Evolutionary conservation across 2,329 filamentous ascomycete species (phyloP), one percentile per base, ranked within the genome.

Genomic region (Talaromyces sp.): DNA sequence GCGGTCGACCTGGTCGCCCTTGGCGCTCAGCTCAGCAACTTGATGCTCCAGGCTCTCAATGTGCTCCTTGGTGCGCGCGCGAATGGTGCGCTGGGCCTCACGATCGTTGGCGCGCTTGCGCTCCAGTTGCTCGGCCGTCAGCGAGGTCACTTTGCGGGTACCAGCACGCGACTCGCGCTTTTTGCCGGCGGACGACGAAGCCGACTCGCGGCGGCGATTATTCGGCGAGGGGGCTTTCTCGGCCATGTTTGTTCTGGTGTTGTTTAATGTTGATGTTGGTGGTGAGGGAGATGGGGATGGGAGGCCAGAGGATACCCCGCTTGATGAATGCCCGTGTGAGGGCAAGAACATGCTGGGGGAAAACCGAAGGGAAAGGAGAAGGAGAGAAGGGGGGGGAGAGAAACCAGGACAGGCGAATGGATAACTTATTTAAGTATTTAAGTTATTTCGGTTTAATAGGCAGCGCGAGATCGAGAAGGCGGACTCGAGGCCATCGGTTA

Each of bases 81-180:
- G 81, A 65, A 85, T 86, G 56, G 83, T 83, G 65, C 83, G 78
- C 69, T 86, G 84, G 59, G 84, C 83, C 71, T 86, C 84, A 64
- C 84, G 78, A 70, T 86, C 84, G 70, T 86, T 86, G 64, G 84
- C 84, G 63, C 84, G 78, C 70, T 86, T 86, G 57, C 84, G 76
- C 67, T 86, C 84, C 56, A 86, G 75, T 68, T 86, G 84, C 62
- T 84, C 83, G 34, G 82, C 79, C 16, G 83, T 84, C 60, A 86
- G 75, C 9, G 82, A 83, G 42, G 81, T 82, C 50, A 86, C 84
- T 69, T 82, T 85, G 62, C 84, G 80, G 52, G 82, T 83, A 10
- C 83, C 83, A 40, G 82, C 82, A 70, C 83, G 78, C 53, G 83
- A 83, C 57, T 77, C 74, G 31, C 73, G 70, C 63, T 70, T 75